phyloP scores from a whole-genome alignment of 495 filamentous ascomycete species.

The Melanomma pulvis-pyrius region DNA sequence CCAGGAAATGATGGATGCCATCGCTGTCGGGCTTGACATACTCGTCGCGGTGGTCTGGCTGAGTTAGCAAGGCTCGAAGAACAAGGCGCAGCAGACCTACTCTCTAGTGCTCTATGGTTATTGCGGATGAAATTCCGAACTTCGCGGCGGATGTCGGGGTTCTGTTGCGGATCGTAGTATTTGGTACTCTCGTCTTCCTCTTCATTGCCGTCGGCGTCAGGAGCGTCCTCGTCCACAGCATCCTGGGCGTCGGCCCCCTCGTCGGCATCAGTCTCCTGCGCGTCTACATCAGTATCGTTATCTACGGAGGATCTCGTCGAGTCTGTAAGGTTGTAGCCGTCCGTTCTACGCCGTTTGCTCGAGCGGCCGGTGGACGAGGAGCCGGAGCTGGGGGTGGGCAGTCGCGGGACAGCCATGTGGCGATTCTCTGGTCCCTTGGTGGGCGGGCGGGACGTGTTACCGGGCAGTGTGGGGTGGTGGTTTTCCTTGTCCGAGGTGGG shows the following conservation, averaged over 20 bases:
- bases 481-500: slow-evolving; percentile 66
- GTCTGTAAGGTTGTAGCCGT: slow-evolving; percentile 48
- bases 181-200: slow-evolving; percentile 26
- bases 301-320: slow-evolving; percentile 42
- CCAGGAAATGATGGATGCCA: slow-evolving; percentile 60
- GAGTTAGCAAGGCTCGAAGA: slow-evolving; percentile 9
- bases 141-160: slow-evolving; percentile 71
- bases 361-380: slow-evolving; percentile 8
- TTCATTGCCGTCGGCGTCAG: slow-evolving; percentile 16
- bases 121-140: slow-evolving; percentile 70
- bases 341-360: slow-evolving; percentile 27
- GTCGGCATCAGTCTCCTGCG: slow-evolving; percentile 43
- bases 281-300: slow-evolving; percentile 57
- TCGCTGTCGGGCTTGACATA: slow-evolving; percentile 35
- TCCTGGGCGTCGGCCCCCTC: slow-evolving; percentile 25
- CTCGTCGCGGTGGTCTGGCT: slow-evolving; percentile 39
- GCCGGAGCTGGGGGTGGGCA: slow-evolving; percentile 19
- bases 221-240: slow-evolving; percentile 50
- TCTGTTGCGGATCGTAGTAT: slow-evolving; percentile 88
- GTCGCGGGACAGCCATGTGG: slow-evolving; percentile 1
- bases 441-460: slow-evolving; percentile 21
- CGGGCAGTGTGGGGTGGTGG: slow-evolving; percentile 27
- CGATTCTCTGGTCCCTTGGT: slow-evolving; percentile 13
- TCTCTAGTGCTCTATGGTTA: slow-evolving; percentile 65
- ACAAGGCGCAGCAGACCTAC: slow-evolving; percentile 45